These are phyloP conservation scores for Phytophthora podocarpi DNA, from an alignment of 352 stramenopile species.

Conservation along the genomic window DNA sequence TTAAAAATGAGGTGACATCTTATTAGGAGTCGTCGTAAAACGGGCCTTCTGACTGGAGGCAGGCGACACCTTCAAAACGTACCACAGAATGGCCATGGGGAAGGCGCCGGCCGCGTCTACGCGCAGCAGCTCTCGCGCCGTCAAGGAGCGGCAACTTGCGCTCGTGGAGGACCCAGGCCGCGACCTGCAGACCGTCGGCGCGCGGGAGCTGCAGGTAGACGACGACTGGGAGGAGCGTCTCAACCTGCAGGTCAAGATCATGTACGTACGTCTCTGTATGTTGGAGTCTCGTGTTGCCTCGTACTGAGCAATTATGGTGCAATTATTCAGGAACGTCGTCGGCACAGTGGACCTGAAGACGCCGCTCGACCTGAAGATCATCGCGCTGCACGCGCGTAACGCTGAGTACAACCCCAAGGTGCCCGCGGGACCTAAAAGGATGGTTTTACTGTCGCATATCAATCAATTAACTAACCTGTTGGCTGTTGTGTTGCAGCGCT, in stretches of 20 bases:
- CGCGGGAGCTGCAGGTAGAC: constrained; percentile 72
- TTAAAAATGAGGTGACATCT: neutral
- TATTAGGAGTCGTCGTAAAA: neutral
- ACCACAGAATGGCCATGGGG: constrained; percentile 14
- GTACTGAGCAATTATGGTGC: neutral
- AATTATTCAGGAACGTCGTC: constrained; percentile 91
- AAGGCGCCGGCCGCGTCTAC: constrained; percentile 23
- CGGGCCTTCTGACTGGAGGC: neutral
- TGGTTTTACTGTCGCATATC: no score
- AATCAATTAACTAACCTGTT: neutral
- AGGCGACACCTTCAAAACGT: neutral
- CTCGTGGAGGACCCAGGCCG: constrained; percentile 50
- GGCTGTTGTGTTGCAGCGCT: constrained; percentile 63
- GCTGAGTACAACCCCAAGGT: constrained; percentile 99
- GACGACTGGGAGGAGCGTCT: constrained; percentile 84
- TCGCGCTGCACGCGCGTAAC: constrained; percentile 97
- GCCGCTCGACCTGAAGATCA: constrained; percentile 96
- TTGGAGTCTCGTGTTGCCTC: no score
- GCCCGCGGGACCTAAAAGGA: no score
- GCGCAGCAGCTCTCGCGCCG: constrained; percentile 48
- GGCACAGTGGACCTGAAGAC: constrained; percentile 95
- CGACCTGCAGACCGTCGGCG: constrained; percentile 49
- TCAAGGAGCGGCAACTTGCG: constrained; percentile 78
- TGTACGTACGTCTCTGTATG: no score
- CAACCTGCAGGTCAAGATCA: constrained; percentile 84